Conservation (phyloP, 1,139 yeast species). For the Geotrichum cucujoidarum region DNA sequence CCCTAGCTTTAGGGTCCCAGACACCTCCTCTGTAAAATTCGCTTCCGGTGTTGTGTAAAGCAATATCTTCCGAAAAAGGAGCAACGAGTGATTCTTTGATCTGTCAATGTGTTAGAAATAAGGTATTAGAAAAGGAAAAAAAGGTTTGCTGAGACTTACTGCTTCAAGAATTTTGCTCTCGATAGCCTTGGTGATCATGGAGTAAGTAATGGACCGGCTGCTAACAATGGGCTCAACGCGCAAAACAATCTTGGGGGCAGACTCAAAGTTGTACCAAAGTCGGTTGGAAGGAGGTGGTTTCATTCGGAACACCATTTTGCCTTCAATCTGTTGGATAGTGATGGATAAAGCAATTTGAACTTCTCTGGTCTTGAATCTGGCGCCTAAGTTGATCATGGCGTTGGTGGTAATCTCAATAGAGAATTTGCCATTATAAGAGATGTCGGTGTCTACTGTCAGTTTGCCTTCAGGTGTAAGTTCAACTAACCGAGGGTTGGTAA, state of each 20-base stretch:
- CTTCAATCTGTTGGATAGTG: slow-evolving; percentile 62
- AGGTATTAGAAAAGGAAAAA: not conserved
- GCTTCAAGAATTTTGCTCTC: slow-evolving; percentile 76
- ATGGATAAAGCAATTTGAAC: slow-evolving; percentile 72
- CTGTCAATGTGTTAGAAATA: too few species aligned
- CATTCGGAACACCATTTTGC: slow-evolving; percentile 61
- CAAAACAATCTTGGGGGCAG: slow-evolving; percentile 57
- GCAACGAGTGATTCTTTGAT: slow-evolving; percentile 70
- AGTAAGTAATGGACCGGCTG: slow-evolving; percentile 71
- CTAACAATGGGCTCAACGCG: slow-evolving; percentile 88
- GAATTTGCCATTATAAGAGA: slow-evolving; percentile 68
- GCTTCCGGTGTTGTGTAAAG: slow-evolving; percentile 56
- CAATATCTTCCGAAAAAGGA: slow-evolving; percentile 86
- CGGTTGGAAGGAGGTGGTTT: slow-evolving; percentile 93
- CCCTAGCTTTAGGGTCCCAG: slow-evolving; percentile 44
- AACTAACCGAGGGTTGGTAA: slow-evolving; percentile 65
- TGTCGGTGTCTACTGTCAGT: slow-evolving; percentile 53
- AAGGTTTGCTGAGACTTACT: slow-evolving; percentile 4
- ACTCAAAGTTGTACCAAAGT: slow-evolving; percentile 83
- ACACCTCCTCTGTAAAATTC: slow-evolving; percentile 93
- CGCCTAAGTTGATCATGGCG: slow-evolving; percentile 65
- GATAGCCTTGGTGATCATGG: slow-evolving; percentile 72
- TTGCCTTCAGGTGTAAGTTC: slow-evolving; percentile 80
- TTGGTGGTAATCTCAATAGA: slow-evolving; percentile 76
- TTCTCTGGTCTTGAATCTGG: slow-evolving; percentile 74